Conservation (phyloP, 208 protist species). For the Acanthamoeba polyphaga region DNA sequence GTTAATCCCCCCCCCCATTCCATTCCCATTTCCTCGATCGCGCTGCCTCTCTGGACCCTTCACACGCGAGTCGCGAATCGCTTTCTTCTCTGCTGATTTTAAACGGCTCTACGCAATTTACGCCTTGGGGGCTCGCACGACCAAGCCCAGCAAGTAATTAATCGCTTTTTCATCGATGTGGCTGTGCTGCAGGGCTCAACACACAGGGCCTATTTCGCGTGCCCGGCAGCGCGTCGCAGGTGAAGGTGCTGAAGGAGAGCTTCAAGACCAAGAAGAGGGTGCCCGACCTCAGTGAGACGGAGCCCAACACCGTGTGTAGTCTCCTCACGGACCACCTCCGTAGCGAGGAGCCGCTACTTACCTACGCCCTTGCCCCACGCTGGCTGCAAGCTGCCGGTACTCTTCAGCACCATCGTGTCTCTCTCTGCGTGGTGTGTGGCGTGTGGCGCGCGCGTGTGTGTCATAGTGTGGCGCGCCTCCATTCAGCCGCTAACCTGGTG, state of each 20-base stretch:
- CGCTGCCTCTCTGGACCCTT: background rate
- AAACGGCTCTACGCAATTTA: too few species aligned
- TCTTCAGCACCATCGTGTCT: background rate
- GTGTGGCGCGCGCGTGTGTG: background rate
- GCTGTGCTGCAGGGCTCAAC: background rate
- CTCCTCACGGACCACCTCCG: slow-evolving; percentile 26
- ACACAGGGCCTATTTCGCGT: slow-evolving; percentile 25
- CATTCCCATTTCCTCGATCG: background rate
- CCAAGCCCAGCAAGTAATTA: too few species aligned
- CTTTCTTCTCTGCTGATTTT: background rate
- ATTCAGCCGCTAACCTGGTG: background rate
- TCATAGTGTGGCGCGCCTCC: background rate
- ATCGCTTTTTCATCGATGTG: background rate
- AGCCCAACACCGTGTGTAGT: background rate
- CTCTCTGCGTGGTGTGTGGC: background rate
- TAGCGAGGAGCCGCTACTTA: slow-evolving; percentile 3
- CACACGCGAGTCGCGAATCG: background rate
- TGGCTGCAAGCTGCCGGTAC: slow-evolving; percentile 8
- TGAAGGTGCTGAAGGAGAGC: background rate
- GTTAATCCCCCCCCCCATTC: background rate
- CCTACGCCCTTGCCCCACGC: background rate
- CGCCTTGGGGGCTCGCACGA: too few species aligned
- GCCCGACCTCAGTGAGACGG: background rate
- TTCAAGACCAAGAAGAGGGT: slow-evolving; percentile 11
- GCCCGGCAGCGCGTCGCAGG: background rate